A percentile compares a stretch with the other conserved stretches of the same genome.
Evolutionary conservation across 2,329 filamentous ascomycete genomes (phyloP).

Genomic region (Calonectria pteridis): DNA sequence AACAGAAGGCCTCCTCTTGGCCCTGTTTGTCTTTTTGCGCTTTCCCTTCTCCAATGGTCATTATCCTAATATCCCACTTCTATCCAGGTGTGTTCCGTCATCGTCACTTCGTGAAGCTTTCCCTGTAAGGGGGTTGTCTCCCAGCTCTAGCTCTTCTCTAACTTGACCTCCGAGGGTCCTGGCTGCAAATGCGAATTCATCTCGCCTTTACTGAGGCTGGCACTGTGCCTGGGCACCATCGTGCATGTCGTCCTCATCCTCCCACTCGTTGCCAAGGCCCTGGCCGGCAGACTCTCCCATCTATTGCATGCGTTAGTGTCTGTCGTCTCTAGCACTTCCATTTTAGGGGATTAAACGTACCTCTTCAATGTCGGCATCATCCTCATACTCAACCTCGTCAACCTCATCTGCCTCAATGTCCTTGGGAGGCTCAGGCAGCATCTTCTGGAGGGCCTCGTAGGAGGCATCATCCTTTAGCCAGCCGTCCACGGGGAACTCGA

Average conservation of each 20-base stretch:
- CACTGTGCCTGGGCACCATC: conserved; percentile 75
- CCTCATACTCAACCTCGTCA: conserved; percentile 90
- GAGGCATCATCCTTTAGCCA: conserved; percentile 82
- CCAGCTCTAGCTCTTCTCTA: conserved; percentile 26
- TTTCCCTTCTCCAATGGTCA: not conserved
- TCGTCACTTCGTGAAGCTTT: conserved; percentile 43
- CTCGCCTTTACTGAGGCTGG: conserved; percentile 73
- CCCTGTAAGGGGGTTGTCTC: conserved; percentile 19
- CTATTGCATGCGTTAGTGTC: conserved; percentile 50
- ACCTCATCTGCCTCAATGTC: conserved; percentile 78
- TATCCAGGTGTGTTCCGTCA: conserved; percentile 32
- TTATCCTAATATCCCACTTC: conserved; percentile 5
- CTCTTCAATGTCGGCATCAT: conserved; percentile 85
- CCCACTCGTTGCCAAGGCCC: conserved; percentile 74
- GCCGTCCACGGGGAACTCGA: conserved; percentile 89
- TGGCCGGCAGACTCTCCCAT: conserved; percentile 82
- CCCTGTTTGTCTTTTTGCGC: not conserved
- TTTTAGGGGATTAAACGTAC: conserved; percentile 55
- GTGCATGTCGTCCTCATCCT: conserved; percentile 79
- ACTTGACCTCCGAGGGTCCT: conserved; percentile 12
- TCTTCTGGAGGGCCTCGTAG: conserved; percentile 77
- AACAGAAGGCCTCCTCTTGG: not conserved
- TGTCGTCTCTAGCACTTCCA: conserved; percentile 2
- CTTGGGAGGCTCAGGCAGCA: conserved; percentile 76
- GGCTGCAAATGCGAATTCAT: not conserved